A percentile compares a stretch with the other conserved stretches of the same genome.
phyloP scores from a whole-genome alignment of 148 eudicot genomes.

The Agrostemma githago region DNA sequence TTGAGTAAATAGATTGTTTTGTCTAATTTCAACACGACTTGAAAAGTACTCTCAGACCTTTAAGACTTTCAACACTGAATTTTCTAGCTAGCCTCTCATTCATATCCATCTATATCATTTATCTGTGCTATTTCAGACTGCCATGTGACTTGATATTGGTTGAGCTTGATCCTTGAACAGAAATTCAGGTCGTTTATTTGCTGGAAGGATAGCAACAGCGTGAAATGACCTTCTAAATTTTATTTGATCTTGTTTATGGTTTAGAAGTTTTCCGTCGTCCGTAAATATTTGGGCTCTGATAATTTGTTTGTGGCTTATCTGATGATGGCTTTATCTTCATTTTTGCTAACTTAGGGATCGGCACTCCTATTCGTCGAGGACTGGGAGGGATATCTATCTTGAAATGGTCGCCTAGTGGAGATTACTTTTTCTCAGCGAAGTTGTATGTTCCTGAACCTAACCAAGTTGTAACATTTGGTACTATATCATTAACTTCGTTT shows the following conservation, averaged over 20 bases:
- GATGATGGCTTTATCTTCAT: slow-evolving; percentile 5
- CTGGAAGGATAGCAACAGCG: not conserved
- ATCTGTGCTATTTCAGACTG: not conserved
- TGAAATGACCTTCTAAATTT: not conserved
- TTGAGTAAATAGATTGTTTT: too few relatives aligned
- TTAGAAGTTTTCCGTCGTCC: not conserved
- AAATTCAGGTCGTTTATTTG: not conserved
- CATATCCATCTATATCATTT: not conserved
- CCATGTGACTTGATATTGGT: not conserved
- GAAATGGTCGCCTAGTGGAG: slow-evolving; percentile 94
- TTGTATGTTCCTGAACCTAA: slow-evolving; percentile 45
- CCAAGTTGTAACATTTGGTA: not conserved
- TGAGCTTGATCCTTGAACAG: not conserved
- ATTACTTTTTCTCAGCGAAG: slow-evolving; percentile 90
- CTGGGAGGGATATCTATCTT: slow-evolving; percentile 81
- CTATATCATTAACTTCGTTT: not conserved
- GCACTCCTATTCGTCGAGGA: slow-evolving; percentile 96
- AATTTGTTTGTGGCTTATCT: not conserved
- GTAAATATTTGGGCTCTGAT: not conserved
- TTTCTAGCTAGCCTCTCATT: not conserved
- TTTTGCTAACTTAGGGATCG: slow-evolving; percentile 45
- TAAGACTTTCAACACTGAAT: too few relatives aligned
- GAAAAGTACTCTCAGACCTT: too few relatives aligned
- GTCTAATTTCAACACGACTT: too few relatives aligned
- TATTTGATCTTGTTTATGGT: not conserved